A percentile compares a stretch with the other conserved stretches of the same genome.
Evolutionary conservation across 345 rosid genomes (phyloP).

Genomic region (Salix purpurea): DNA sequence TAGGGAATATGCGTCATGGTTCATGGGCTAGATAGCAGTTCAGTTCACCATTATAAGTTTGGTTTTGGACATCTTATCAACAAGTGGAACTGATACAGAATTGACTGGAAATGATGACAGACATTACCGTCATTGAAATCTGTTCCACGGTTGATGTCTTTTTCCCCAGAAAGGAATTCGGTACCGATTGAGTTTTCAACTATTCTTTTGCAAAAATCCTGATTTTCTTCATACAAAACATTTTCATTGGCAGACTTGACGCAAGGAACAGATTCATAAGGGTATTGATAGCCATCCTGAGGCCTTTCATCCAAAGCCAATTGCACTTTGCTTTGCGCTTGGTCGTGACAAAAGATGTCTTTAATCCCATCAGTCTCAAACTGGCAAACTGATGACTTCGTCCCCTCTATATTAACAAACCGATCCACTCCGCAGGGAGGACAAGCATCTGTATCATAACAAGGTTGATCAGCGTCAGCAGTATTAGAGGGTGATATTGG

Average conservation of each 20-base stretch:
- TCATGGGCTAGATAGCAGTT: neutral
- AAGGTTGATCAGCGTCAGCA: conserved; percentile 28
- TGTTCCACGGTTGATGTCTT: conserved; percentile 16
- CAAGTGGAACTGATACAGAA: neutral
- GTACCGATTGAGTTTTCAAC: conserved; percentile 16
- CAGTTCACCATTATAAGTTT: neutral
- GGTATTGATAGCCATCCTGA: conserved; percentile 22
- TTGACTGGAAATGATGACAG: neutral
- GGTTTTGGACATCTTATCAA: neutral
- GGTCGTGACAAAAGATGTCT: conserved; percentile 25
- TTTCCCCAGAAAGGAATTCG: conserved; percentile 17
- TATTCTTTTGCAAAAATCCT: conserved; percentile 18
- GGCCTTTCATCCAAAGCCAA: conserved; percentile 17
- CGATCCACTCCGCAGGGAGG: conserved; percentile 13
- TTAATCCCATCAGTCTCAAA: conserved; percentile 24
- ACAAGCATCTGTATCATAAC: conserved; percentile 13
- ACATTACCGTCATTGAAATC: conserved; percentile 41
- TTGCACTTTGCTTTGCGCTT: conserved; percentile 31
- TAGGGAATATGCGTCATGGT: neutral
- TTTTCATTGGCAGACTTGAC: conserved; percentile 19
- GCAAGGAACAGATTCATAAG: conserved; percentile 22
- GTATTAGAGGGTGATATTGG: conserved; percentile 12
- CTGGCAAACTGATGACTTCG: conserved; percentile 16
- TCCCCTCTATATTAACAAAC: conserved; percentile 3
- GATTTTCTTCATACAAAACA: conserved; percentile 17